These are phyloP conservation scores for Sarocladium oryzae DNA, from an alignment of 2,329 filamentous ascomycete genomes.

Conservation along the genomic window DNA sequence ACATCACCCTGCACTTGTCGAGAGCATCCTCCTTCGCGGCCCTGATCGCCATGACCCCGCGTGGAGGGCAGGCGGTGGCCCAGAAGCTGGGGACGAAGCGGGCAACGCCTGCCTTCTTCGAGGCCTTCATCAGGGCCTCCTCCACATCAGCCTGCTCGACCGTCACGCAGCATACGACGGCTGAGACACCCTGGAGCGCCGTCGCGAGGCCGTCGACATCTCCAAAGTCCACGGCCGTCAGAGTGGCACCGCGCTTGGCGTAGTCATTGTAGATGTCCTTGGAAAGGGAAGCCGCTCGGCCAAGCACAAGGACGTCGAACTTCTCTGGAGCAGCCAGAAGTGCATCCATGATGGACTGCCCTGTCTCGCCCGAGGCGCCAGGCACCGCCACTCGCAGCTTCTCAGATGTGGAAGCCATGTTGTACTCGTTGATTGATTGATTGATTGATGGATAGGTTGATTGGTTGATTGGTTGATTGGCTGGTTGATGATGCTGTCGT, in stretches of 20 bases:
- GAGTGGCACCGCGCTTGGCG: background rate
- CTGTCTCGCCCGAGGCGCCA: slow-evolving; percentile 37
- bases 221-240: background rate
- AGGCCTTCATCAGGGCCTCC: slow-evolving; percentile 38
- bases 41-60: slow-evolving; percentile 24
- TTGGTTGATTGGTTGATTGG: no score
- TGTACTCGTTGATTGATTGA: no score
- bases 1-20: slow-evolving; percentile 38
- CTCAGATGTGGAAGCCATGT: no score
- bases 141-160: slow-evolving; percentile 31
- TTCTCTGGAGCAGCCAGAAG: slow-evolving; percentile 24
- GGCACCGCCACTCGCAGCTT: slow-evolving; percentile 26
- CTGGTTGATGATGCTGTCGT: no score
- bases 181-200: slow-evolving; percentile 3
- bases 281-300: background rate
- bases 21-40: slow-evolving; percentile 42
- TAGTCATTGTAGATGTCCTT: background rate
- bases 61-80: slow-evolving; percentile 33
- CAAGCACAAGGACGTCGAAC: slow-evolving; percentile 12
- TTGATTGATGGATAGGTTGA: no score
- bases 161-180: slow-evolving; percentile 37
- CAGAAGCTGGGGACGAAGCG: slow-evolving; percentile 47
- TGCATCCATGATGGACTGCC: slow-evolving; percentile 30
- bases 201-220: background rate
- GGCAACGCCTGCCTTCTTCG: slow-evolving; percentile 40